Evolutionary conservation across 345 rosid genomes (phyloP).

Genomic region (Linum lewisii): DNA sequence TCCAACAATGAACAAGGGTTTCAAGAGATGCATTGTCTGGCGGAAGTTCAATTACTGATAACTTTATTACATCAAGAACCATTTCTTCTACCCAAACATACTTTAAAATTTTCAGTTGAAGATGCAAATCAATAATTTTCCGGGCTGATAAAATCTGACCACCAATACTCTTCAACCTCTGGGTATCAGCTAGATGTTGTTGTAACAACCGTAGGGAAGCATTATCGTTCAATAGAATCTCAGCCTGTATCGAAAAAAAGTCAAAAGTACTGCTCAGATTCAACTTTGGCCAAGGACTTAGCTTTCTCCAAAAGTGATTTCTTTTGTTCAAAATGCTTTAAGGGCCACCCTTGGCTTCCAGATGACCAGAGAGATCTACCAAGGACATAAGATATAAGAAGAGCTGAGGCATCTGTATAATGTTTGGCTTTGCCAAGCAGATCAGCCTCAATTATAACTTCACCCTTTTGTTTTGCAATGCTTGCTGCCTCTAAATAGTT

Average conservation of each 20-base stretch:
- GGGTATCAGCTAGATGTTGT: conserved; percentile 23
- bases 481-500: conserved; percentile 19
- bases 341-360: conserved; percentile 40
- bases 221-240: conserved; percentile 15
- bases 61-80: conserved; percentile 10
- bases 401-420: conserved; percentile 24
- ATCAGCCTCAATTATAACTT: conserved; percentile 26
- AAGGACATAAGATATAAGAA: conserved; percentile 25
- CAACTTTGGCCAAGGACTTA: conserved; percentile 21
- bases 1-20: conserved; percentile 38
- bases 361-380: conserved; percentile 35
- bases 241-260: conserved; percentile 21
- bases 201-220: conserved; percentile 18
- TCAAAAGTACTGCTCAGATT: conserved; percentile 19
- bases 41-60: conserved; percentile 11
- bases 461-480: conserved; percentile 30
- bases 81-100: conserved; percentile 25
- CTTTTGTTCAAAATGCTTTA: conserved; percentile 24
- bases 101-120: conserved; percentile 7
- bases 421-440: conserved; percentile 27
- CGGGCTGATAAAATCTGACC: conserved; percentile 34
- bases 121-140: conserved; percentile 32
- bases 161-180: conserved; percentile 14
- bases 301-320: conserved; percentile 31
- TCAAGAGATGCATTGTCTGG: conserved; percentile 20